Base-by-base conservation (phyloP, 1,284 basidiomycete genomes). In the Pholiota adiposa region DNA sequence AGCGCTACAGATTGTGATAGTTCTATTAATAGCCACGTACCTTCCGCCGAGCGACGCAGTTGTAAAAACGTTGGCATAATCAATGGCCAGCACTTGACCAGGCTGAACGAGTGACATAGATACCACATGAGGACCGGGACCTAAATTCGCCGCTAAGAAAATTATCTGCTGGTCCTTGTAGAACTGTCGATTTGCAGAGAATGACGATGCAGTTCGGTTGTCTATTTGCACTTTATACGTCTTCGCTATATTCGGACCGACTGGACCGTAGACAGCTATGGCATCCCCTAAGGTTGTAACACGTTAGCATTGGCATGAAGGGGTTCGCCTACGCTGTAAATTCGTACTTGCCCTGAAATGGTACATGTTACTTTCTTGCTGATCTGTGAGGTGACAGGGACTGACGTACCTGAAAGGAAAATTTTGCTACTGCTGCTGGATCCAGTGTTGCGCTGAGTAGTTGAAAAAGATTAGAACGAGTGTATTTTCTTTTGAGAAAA, bases 191-290 rank as follows among this genome's bases (percentile, higher is more conserved):
- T 63, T 67, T 7, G 73, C 71, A 1, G 58, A 55, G 54, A 70
- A 73, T 3, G 57, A 65, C 11, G 51, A 48, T 0, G 67, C 33
- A 1, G 56, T 40, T 0, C 69, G 67, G 21, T 67, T 70, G 55
- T 80, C 75, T 3, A 79, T 40, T 50, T 72, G 64, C n/a, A 77
- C 72, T 6, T 67, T 60, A 55, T 73, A 80, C 6, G 68, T 40
- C 4, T 40, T 56, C 3, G 73, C 66, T 44, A 68, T 67, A n/a
- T 60, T 56, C 1, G 73, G 73, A 38, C 76, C 73, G 6, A 77
- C 68, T 23, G 77, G 74, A 16, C 78, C 77, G 57, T 74, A 78
- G 7, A 80, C 55, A 1, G 71, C 70, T 29, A 80, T 69, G 18
- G 70, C 74, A 58, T 75, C 71, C 77, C 77, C 75, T 23, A 23